A percentile compares a stretch with the other conserved stretches of the same genome.
Conservation (phyloP, 1,139 yeast species). For the Meyerozyma athensensis region DNA sequence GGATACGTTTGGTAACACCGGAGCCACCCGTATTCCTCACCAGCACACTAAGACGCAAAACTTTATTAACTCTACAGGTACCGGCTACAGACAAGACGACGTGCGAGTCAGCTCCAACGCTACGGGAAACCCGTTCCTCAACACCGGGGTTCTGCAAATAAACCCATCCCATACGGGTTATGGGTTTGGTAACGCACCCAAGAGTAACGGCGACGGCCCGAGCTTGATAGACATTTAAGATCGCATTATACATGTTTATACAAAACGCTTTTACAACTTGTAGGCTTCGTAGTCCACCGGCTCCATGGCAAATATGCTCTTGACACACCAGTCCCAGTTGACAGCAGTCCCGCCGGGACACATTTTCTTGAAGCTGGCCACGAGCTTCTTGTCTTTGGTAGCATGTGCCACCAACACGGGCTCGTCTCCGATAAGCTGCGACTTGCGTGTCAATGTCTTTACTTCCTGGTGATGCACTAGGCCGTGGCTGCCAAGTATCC, state of each 20-base stretch:
- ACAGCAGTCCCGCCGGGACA: constrained; percentile 27
- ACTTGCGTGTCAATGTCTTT: constrained; percentile 15
- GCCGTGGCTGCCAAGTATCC: constrained; percentile 68
- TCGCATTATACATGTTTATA: not conserved
- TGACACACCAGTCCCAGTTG: constrained; percentile 70
- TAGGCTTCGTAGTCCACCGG: constrained; percentile 24
- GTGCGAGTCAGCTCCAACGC: constrained; percentile 40
- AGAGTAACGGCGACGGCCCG: constrained; percentile 32
- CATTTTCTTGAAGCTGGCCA: not conserved
- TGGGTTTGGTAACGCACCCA: constrained; percentile 77
- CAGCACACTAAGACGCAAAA: constrained; percentile 83
- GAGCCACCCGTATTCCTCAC: constrained; percentile 84
- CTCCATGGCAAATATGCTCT: constrained; percentile 49
- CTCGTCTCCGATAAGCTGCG: constrained; percentile 15
- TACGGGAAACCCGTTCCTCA: constrained; percentile 71
- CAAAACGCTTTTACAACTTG: constrained; percentile 11
- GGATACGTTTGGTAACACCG: constrained; percentile 95
- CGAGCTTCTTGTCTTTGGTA: constrained; percentile 24
- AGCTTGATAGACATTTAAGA: constrained; percentile 43
- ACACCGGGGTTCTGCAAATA: constrained; percentile 46
- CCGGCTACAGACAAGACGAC: constrained; percentile 62
- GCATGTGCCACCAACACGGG: constrained; percentile 34
- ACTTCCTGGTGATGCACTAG: constrained; percentile 31
- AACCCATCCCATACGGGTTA: constrained; percentile 72
- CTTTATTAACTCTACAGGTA: constrained; percentile 82